These are phyloP conservation scores for Argentina anserina DNA, from an alignment of 306 rosid species.

Conservation along the genomic window DNA sequence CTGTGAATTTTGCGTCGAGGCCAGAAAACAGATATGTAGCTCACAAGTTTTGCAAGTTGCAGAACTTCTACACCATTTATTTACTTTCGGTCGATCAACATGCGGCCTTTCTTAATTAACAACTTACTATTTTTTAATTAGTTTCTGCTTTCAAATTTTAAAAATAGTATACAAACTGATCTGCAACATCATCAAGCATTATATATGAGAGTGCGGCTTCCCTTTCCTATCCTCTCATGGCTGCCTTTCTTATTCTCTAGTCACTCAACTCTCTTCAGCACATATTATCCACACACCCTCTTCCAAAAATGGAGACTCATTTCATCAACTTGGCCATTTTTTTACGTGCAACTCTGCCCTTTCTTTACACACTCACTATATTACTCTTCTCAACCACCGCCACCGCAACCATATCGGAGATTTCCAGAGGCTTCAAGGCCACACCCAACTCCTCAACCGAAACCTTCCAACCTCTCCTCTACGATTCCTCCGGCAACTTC, in stretches of 20 bases:
- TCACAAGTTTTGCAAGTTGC: constrained; percentile 7
- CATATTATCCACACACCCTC: neutral
- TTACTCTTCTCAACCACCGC: constrained; percentile 17
- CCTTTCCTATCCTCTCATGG: neutral
- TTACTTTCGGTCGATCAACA: constrained; percentile 13
- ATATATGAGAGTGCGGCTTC: neutral
- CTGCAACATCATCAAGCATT: neutral
- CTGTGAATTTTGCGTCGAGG: neutral
- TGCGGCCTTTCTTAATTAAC: neutral
- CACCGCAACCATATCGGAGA: constrained; percentile 22
- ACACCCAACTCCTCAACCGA: constrained; percentile 38
- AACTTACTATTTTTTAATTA: neutral
- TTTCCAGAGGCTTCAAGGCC: constrained; percentile 51
- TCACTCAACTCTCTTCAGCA: neutral
- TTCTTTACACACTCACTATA: constrained; percentile 8
- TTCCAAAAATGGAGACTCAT: constrained; percentile 34
- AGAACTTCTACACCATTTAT: neutral
- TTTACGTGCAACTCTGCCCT: constrained; percentile 13
- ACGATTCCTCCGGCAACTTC: constrained; percentile 53
- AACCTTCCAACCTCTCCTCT: constrained; percentile 61
- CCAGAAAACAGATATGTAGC: neutral
- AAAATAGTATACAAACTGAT: neutral
- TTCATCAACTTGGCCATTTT: constrained; percentile 13
- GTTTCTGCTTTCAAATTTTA: neutral
- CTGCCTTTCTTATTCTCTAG: neutral